Evolutionary conservation across 164 flowering plant species (phyloP), one percentile per base, ranked within the genome.

Genomic region (Sextonia rubra): DNA sequence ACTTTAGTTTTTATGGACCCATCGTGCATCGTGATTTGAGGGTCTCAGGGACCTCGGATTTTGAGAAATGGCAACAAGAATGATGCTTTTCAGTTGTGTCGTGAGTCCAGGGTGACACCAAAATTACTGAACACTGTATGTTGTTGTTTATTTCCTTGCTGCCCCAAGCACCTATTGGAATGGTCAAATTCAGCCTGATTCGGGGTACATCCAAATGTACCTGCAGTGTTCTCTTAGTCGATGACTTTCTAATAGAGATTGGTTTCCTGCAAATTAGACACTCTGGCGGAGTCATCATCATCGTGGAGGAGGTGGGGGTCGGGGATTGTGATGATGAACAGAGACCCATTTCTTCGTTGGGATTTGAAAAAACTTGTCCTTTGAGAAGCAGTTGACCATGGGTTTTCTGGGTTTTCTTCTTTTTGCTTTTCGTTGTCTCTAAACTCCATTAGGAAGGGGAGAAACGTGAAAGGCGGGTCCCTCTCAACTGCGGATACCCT

Each of bases 351-450:
- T 52, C 32, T 30, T 76, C 80, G 70, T n/a, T n/a, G 81, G 80
- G 64, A 75, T 69, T 69, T 79, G 77, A 70, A 69, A 25, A 30
- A 66, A 81, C 77, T 75, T 68, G 58, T 79, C 86, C 81, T 83
- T 83, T 83, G 76, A 83, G 60, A 71, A 69, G 79, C 74, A 64
- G 64, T 69, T 72, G 49, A 68, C 77, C 83, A 79, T 66, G 79
- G 78, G 66, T 72, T 77, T 73, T 73, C 73, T 67, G 60, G 58
- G 49, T 25, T 9, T 47, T 66, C 5, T 68, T 61, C 30, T 25
- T 62, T 73, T 74, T 68, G n/a, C 5, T 47, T 77, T 68, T 56
- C 49, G 49, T 20, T 73, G 23, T 61, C 56, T 71, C 22, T 23
- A 44, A 27, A 62, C 66, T 23, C 73, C 30, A 32, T 20, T 22